Evolutionary conservation across 2,329 filamentous ascomycete genomes (phyloP), one percentile per base, ranked within the genome.

Genomic region (Dryadomyces quercivorus): DNA sequence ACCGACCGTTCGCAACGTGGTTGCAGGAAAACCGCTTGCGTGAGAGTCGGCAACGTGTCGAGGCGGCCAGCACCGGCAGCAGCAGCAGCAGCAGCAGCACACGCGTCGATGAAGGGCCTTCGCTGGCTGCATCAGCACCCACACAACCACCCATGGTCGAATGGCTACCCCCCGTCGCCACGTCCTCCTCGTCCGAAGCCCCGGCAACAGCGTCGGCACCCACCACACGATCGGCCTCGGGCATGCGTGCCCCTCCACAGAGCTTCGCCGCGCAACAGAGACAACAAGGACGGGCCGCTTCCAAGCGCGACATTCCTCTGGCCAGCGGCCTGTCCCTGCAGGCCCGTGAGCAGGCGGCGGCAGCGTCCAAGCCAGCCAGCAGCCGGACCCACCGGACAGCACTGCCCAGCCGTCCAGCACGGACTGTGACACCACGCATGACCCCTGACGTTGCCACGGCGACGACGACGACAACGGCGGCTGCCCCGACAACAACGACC

Each of bases 201-300:
- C 21, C 50, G 50, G 2, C 26, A 31, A 31, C 26, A 31, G 8
- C 26, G 26, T 31, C 26, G 4, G 36, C 36, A 3, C 36, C 36
- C 5, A 40, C 10, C 2, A 40, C 36, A 15, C 5, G 36, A 16
- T 40, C 59, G 1, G 34, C 49, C 1, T 49, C 72, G 5, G 66
- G 80, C 5, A 64, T 81, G 21, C 72, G 74, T 40, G 76, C 73
- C 40, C 78, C 74, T 2, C 78, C 79, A 10, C 81, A 84, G 63
- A 85, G 81, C 63, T 85, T 84, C 64, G 81, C 81, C 13, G 81
- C 81, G 3, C 81, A 85, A 60, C 81, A 85, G 60, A 70, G 81
- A 59, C 77, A 79, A 22, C 80, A 81, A 58, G 72, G 72, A 59
- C 73, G 72, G 55, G 74, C 56, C 0, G 57, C 59, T 1, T 43